phyloP scores from a whole-genome alignment of 192 early-diverging fungal genomes.

The Coemansia sp. region DNA sequence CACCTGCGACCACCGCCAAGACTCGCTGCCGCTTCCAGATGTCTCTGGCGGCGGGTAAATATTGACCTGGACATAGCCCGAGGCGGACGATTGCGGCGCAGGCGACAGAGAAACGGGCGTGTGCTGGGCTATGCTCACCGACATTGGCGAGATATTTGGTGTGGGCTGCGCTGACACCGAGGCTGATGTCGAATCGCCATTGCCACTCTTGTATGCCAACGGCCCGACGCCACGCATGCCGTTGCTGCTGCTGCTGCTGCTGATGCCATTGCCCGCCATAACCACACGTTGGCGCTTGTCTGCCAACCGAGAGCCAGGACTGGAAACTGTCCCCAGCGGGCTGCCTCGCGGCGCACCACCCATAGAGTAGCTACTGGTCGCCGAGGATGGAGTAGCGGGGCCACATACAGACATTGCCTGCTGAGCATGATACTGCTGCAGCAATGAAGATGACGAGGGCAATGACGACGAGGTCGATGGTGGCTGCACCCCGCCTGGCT shows the following conservation, averaged over 20 bases:
- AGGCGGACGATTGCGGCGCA: conserved; percentile 22
- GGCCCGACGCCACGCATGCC: conserved; percentile 14
- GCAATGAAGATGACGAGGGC: background rate
- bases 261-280: background rate
- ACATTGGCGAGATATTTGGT: conserved; percentile 40
- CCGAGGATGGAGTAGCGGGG: background rate
- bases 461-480: background rate
- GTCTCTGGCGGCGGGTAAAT: conserved; percentile 42
- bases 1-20: conserved; percentile 30
- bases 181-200: conserved; percentile 4
- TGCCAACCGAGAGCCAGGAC: conserved; percentile 19
- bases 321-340: conserved; percentile 4
- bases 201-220: conserved; percentile 12
- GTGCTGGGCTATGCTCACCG: conserved; percentile 28
- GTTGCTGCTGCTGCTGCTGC: too few relatives aligned
- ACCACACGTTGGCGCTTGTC: conserved; percentile 36
- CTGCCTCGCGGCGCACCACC: background rate
- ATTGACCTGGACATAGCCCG: conserved; percentile 35
- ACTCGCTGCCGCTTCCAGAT: conserved; percentile 1
- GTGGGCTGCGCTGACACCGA: conserved; percentile 29
- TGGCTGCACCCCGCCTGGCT: background rate
- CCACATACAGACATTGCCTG: background rate
- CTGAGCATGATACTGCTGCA: conserved; percentile 3
- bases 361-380: background rate
- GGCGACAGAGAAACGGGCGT: conserved; percentile 41